Base-by-base conservation (phyloP, 805 yeast genomes). In the Starmera amethionina region DNA sequence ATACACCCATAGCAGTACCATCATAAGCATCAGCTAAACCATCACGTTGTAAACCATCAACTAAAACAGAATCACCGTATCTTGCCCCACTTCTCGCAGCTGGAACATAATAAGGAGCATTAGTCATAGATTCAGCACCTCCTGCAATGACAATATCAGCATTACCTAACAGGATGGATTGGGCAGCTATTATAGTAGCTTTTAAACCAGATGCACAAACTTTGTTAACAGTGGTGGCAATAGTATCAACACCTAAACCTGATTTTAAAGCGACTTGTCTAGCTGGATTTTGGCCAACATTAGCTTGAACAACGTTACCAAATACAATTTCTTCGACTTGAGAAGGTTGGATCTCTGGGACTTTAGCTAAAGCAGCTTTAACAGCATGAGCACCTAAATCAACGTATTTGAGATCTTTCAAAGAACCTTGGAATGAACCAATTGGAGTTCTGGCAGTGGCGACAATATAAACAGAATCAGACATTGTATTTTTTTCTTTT, bases 171-270 rank as follows among this genome's bases (percentile, higher is more conserved):
- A 83, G 63, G 52, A 90, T 89, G 40, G 89, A 69, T 68, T 89
- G 97, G 33, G 97, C 88, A 46, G 85, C 98, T 44, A 84, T 64
- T 54, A 89, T 87, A 55, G 88, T 78, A 35, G 97, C 77, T 68
- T 93, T 90, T 77, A 89, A 67, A 52, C 96, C 97, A 11, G 96
- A 84, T 34, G 98, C 95, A 70, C 98, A 93, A 42, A 93, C 97
- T 70, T 90, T 90, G 76, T 93, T 93, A 50, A 90, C 74, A 32
- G 97, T 83, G 40, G 96, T 76, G 43, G 96, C 95, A 37, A 87
- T 82, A 40, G 86, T 79, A 45, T 76, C 68, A 49, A 82, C 78
- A 38, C 86, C 77, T 40, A 93, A 72, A 13, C 97, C 97, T 15
- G 97, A 82, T 56, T 79, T 82, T 49, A 90, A 57, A 13, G 96